Evolutionary conservation across 768 basidiomycete genomes (phyloP).

Genomic region (Phaeotremella fagi): DNA sequence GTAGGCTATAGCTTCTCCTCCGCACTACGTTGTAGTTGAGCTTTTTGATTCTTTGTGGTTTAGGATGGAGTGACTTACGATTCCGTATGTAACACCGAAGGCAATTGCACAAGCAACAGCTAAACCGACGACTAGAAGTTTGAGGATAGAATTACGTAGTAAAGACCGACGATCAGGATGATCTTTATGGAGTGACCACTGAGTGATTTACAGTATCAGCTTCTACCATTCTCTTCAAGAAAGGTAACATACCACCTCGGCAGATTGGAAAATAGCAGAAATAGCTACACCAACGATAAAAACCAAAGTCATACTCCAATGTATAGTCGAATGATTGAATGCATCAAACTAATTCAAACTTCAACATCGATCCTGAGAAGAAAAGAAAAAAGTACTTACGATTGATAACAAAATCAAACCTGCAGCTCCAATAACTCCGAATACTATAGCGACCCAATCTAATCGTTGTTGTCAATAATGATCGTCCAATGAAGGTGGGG

Average conservation of each 20-base stretch:
- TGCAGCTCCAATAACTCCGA: slow-evolving; percentile 43
- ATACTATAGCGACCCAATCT: slow-evolving; percentile 48
- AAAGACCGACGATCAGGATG: slow-evolving; percentile 48
- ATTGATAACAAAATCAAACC: slow-evolving; percentile 46
- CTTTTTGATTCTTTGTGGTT: neutral
- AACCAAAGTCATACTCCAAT: slow-evolving; percentile 44
- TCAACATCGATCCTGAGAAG: neutral
- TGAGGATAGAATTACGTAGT: slow-evolving; percentile 47
- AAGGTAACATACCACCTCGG: slow-evolving; percentile 42
- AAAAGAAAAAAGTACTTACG: slow-evolving; percentile 21
- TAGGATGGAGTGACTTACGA: slow-evolving; percentile 10
- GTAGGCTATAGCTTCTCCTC: slow-evolving; percentile 19
- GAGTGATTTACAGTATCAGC: too few relatives aligned
- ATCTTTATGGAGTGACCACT: slow-evolving; percentile 47
- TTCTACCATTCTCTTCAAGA: too few relatives aligned
- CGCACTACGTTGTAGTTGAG: slow-evolving; percentile 17
- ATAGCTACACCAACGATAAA: slow-evolving; percentile 50
- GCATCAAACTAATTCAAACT: slow-evolving; percentile 35
- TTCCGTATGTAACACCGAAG: slow-evolving; percentile 46
- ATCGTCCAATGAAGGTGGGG: neutral
- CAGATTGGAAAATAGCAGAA: slow-evolving; percentile 48
- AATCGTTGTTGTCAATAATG: neutral
- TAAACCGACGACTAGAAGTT: slow-evolving; percentile 45
- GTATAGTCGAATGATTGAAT: slow-evolving; percentile 43
- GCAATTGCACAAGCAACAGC: slow-evolving; percentile 47